Evolutionary conservation across 148 eudicot species (phyloP).

Genomic region (Rhododendron vialii): DNA sequence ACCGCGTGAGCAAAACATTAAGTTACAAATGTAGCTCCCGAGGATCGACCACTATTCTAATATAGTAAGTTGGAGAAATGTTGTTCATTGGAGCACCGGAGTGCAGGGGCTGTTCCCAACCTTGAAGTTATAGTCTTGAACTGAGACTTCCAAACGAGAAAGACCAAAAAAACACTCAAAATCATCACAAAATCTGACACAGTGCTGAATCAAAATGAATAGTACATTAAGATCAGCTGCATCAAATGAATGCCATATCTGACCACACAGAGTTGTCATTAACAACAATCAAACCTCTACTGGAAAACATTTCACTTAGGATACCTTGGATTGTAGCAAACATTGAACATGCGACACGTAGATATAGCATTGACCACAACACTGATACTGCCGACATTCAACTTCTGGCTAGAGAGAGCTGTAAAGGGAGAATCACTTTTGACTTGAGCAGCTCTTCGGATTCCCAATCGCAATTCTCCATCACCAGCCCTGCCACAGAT

Average conservation of each 20-base stretch:
- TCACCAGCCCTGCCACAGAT: conserved; percentile 56
- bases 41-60: not conserved
- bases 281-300: not conserved
- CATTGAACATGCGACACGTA: conserved; percentile 38
- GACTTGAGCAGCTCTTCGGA: conserved; percentile 72
- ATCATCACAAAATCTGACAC: not conserved
- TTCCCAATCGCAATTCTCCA: conserved; percentile 87
- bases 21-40: not conserved
- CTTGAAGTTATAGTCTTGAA: not conserved
- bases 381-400: conserved; percentile 32
- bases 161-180: not conserved
- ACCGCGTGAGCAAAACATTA: not conserved
- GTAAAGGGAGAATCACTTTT: conserved; percentile 40
- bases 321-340: conserved; percentile 93
- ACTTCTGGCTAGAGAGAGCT: conserved; percentile 33
- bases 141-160: not conserved
- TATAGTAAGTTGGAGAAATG: not conserved
- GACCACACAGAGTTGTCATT: not conserved
- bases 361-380: conserved; percentile 60
- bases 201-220: not conserved
- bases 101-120: not conserved
- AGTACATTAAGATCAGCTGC: not conserved
- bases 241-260: not conserved
- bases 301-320: not conserved
- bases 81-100: not conserved